phyloP scores from a whole-genome alignment of 331 rosid species.

The Pyrus hybrid region DNA sequence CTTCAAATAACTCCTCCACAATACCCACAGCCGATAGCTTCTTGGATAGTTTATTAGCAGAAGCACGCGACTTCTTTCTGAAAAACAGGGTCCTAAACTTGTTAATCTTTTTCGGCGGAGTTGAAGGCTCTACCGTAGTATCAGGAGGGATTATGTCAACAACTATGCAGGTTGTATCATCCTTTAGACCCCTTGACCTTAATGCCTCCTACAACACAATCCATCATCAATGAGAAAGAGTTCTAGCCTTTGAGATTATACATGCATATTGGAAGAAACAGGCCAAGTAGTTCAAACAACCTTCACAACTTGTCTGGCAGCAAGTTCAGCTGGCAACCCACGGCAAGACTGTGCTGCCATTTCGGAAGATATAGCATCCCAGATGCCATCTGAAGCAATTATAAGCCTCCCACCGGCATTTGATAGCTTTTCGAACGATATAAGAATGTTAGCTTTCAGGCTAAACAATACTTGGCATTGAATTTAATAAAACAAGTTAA shows the following conservation, averaged over 20 bases:
- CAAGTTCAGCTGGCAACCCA: constrained; percentile 93
- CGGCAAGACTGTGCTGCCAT: constrained; percentile 79
- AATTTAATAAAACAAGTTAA: background rate
- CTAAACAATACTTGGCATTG: background rate
- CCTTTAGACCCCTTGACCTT: constrained; percentile 81
- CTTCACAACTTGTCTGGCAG: constrained; percentile 92
- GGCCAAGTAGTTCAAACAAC: constrained; percentile 24
- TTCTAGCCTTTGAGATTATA: background rate
- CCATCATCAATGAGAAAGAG: constrained; percentile 2
- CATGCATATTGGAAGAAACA: constrained; percentile 3
- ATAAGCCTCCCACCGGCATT: constrained; percentile 89
- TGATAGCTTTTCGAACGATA: constrained; percentile 43
- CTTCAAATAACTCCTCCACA: constrained; percentile 92
- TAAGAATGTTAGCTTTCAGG: constrained; percentile 16
- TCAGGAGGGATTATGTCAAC: constrained; percentile 92
- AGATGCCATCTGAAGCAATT: constrained; percentile 95
- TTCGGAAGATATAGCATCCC: constrained; percentile 92
- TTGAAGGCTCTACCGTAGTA: constrained; percentile 37
- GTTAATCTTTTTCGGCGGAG: constrained; percentile 63
- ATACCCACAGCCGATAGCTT: constrained; percentile 72
- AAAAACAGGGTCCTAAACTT: constrained; percentile 51
- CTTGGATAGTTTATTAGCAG: constrained; percentile 56
- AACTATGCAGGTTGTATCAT: constrained; percentile 88
- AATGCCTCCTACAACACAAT: constrained; percentile 59
- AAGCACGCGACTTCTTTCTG: constrained; percentile 52